These are phyloP conservation scores for Arthroderma uncinatum DNA, from an alignment of 2,329 filamentous ascomycete species.

Conservation along the genomic window DNA sequence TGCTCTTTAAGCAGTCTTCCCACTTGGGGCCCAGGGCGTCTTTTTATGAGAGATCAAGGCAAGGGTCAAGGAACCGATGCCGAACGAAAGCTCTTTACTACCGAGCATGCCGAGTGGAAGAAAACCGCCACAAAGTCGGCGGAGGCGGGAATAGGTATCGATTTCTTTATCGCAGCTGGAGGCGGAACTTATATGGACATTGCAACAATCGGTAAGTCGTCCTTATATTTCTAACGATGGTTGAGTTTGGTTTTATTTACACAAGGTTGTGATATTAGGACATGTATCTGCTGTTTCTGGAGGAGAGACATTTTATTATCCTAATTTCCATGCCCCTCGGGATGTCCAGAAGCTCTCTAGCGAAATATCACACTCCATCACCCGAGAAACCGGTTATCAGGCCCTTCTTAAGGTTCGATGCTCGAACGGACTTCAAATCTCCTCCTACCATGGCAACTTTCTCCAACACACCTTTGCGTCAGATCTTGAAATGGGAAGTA, in stretches of 20 bases:
- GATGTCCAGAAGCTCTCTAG: constrained; percentile 73
- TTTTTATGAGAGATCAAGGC: constrained; percentile 78
- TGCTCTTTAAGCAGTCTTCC: constrained; percentile 80
- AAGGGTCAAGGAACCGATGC: constrained; percentile 77
- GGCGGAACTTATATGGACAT: constrained; percentile 86
- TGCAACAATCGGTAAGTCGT: constrained; percentile 65
- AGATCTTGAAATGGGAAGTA: constrained; percentile 82
- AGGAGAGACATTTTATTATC: constrained; percentile 92
- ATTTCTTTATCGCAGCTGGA: constrained; percentile 90
- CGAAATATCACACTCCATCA: constrained; percentile 78
- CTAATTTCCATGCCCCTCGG: constrained; percentile 81
- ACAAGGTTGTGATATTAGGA: constrained; percentile 37
- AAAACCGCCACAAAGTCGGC: constrained; percentile 82
- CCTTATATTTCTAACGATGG: neutral
- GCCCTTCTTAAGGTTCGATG: constrained; percentile 97
- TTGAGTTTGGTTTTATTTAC: constrained; percentile 16
- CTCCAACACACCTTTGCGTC: constrained; percentile 90
- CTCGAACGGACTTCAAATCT: constrained; percentile 88
- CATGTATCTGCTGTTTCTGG: constrained; percentile 82
- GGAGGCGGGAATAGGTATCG: constrained; percentile 71
- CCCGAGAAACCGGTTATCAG: constrained; percentile 85
- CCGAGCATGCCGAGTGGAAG: constrained; percentile 79
- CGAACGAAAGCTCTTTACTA: constrained; percentile 83
- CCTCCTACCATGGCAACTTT: constrained; percentile 93
- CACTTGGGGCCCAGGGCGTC: constrained; percentile 76